phyloP scores from a whole-genome alignment of 306 rosid species.

The Hylodesmum podocarpum region DNA sequence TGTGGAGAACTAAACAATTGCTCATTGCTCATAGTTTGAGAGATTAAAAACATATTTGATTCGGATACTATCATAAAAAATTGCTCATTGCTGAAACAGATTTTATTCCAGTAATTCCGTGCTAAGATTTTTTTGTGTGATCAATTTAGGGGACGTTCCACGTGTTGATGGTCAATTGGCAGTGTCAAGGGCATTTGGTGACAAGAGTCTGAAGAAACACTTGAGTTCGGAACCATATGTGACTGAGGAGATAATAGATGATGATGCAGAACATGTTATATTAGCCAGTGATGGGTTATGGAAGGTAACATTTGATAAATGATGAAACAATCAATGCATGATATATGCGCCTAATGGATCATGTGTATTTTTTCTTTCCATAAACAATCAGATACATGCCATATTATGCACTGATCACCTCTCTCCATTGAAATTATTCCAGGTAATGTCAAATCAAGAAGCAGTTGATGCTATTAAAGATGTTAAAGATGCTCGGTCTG shows the following conservation, averaged over 20 bases:
- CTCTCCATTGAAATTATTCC: constrained; percentile 19
- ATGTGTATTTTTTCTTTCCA: not conserved
- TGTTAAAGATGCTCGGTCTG: constrained; percentile 79
- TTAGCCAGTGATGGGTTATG: constrained; percentile 97
- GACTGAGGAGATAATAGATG: constrained; percentile 49
- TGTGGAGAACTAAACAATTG: not conserved
- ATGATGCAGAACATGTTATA: constrained; percentile 66
- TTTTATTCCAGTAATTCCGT: not conserved
- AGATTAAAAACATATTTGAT: not conserved
- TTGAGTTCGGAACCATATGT: constrained; percentile 85
- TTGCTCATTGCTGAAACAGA: not conserved
- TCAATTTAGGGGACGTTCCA: constrained; percentile 76
- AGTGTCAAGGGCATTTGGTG: constrained; percentile 96
- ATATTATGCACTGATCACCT: not conserved
- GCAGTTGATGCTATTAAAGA: constrained; percentile 68
- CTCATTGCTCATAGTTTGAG: not conserved
- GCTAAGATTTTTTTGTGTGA: constrained; percentile 22
- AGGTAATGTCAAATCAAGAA: constrained; percentile 95
- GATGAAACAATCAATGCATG: not conserved
- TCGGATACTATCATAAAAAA: not conserved
- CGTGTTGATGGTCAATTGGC: constrained; percentile 97
- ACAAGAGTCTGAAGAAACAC: constrained; percentile 89
- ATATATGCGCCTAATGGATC: not conserved
- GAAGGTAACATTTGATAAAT: constrained; percentile 62
- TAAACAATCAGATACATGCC: not conserved